Conservation (phyloP, 2,329 filamentous ascomycete species). For the Canariomyces notabilis region DNA sequence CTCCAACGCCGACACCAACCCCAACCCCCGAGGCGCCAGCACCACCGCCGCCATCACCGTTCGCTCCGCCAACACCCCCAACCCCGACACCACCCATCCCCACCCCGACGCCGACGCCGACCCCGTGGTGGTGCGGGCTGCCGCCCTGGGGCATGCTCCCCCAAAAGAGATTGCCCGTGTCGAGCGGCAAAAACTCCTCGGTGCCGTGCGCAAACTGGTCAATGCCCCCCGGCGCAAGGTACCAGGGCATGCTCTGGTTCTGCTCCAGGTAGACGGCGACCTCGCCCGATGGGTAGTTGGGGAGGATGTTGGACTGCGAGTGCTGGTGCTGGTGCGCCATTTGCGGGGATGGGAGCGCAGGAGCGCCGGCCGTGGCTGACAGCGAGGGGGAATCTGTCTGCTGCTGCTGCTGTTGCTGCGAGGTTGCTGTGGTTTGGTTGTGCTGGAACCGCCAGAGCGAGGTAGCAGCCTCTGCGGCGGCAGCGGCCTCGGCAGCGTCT, state of each 20-base stretch:
- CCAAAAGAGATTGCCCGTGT: constrained; percentile 23
- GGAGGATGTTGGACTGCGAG: constrained; percentile 5
- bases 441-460: constrained; percentile 13
- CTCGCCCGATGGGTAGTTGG: constrained; percentile 12
- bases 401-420: constrained; percentile 1
- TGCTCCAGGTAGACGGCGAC: constrained; percentile 21
- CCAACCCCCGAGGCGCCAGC: too few species aligned
- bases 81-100: constrained; percentile 33
- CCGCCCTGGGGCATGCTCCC: constrained; percentile 13
- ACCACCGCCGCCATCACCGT: too few species aligned
- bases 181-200: constrained; percentile 17
- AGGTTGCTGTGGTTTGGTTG: background rate
- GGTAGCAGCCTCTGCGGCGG: constrained; percentile 8
- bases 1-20: too few species aligned
- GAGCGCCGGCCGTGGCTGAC: constrained; percentile 15
- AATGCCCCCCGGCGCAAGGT: constrained; percentile 23
- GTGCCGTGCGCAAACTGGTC: constrained; percentile 27
- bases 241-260: constrained; percentile 28
- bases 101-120: background rate
- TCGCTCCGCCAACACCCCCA: too few species aligned
- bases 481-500: constrained; percentile 5
- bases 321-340: constrained; percentile 12
- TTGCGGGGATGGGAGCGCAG: constrained; percentile 16
- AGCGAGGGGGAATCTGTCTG: constrained; percentile 22
- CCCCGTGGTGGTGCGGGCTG: constrained; percentile 1